Base-by-base conservation (phyloP, 306 rosid species). In the Alnus glutinosa region DNA sequence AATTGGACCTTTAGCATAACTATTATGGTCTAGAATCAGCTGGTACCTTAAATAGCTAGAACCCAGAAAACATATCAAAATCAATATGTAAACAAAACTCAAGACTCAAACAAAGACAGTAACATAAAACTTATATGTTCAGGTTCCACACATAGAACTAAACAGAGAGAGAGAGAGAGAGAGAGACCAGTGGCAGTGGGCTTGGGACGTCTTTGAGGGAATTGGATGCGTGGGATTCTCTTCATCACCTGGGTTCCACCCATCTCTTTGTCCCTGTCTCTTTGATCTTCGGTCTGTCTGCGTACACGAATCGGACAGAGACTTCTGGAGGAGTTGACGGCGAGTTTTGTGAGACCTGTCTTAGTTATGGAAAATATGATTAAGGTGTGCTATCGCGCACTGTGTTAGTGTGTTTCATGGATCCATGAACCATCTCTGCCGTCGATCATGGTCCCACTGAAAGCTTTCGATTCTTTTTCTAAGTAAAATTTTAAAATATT, bases 191-290 rank as follows among this genome's bases (percentile, higher is more conserved):
- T 70, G 23, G 89, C 97, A 62, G 91, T 70, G 23, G 89, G 64
- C 7, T 80, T 88, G 39, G 84, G 81, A 81, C 62, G 88, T 23
- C 97, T 79, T 42, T 82, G 87, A 2, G 97, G 97, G 81, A 92
- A 92, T 67, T 92, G 89, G 86, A 92, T 92, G 80, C 94, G 97
- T 78, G 97, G 97, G 70, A 89, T 81, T 85, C 92, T 81, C 78
- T 84, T 89, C 82, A 89, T 61, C 32, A 85, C 88, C 37, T 91
- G 93, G 69, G 78, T 80, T 59, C 78, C 92, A 82, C 86, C 90
- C 96, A 91, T 86, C 63, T 84, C 51, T 66, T 46, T 73, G 2
- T 28, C 30, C 51, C 19, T 32, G 55, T 61, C 14, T 58, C 73
- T 62, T 62, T 37, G 8, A 15, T 15, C 13, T 4, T 23, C 15